These are phyloP conservation scores for Candida ascalaphidarum DNA, from an alignment of 805 yeast species.

Conservation along the genomic window DNA sequence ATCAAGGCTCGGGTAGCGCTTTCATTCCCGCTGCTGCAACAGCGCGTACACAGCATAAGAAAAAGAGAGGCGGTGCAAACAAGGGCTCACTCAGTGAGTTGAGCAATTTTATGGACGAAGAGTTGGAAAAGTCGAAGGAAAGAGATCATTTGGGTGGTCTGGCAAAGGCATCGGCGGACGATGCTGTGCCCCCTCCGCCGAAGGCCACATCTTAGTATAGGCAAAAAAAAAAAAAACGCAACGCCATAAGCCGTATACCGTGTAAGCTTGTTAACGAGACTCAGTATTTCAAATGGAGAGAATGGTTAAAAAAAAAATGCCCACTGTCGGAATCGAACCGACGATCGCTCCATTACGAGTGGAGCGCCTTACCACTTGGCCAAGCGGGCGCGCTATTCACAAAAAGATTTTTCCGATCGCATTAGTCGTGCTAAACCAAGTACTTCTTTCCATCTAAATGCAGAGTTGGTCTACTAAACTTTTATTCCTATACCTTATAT, in stretches of 20 bases:
- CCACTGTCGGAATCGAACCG: constrained; percentile 47
- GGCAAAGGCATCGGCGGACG: constrained; percentile 1
- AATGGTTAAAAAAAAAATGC: constrained; percentile 14
- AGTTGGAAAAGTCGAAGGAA: constrained; percentile 31
- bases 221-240: constrained; percentile 5
- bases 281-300: too few species aligned
- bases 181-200: constrained; percentile 19
- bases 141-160: constrained; percentile 15
- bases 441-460: too few species aligned
- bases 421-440: too few species aligned
- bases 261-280: too few species aligned
- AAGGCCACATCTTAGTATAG: not conserved
- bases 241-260: too few species aligned
- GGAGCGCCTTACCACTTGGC: constrained; percentile 50
- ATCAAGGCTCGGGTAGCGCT: constrained; percentile 1
- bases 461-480: too few species aligned
- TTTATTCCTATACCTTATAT: too few species aligned
- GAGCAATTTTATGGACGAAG: constrained; percentile 35
- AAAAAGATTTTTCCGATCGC: too few species aligned
- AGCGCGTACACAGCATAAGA: constrained; percentile 10
- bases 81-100: constrained; percentile 16
- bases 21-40: constrained; percentile 4
- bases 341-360: constrained; percentile 48
- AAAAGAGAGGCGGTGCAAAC: constrained; percentile 18
- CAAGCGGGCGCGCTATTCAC: constrained; percentile 31